Conservation (phyloP, 495 filamentous ascomycete species). For the Talaromyces liani region DNA sequence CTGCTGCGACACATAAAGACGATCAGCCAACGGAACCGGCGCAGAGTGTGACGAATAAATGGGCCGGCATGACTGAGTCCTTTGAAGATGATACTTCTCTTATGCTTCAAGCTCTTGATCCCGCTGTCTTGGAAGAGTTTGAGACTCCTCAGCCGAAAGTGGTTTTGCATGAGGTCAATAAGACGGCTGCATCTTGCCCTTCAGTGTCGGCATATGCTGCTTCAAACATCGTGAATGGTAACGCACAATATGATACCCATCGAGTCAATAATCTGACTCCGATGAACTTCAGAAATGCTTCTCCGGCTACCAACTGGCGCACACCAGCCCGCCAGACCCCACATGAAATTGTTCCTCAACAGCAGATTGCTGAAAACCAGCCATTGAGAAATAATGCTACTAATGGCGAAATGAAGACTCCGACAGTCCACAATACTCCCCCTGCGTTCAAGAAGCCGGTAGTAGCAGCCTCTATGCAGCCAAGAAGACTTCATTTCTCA, state of each 20-base stretch:
- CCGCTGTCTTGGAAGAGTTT: neutral
- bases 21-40: neutral
- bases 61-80: conserved; percentile 16
- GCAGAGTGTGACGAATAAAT: conserved; percentile 1
- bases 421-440: neutral
- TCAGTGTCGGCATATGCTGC: neutral
- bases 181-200: neutral
- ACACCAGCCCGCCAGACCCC: neutral
- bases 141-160: neutral
- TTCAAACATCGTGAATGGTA: neutral
- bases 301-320: neutral
- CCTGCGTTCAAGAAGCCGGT: neutral
- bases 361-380: neutral
- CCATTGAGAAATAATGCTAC: neutral
- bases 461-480: neutral
- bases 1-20: neutral
- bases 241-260: neutral
- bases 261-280: neutral
- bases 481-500: neutral
- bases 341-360: neutral
- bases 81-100: conserved; percentile 37
- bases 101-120: conserved; percentile 24
- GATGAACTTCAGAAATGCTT: neutral
- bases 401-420: neutral
- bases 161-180: neutral